Conservation (phyloP, 2,329 filamentous ascomycete genomes). For the Aspergillus hortae region DNA sequence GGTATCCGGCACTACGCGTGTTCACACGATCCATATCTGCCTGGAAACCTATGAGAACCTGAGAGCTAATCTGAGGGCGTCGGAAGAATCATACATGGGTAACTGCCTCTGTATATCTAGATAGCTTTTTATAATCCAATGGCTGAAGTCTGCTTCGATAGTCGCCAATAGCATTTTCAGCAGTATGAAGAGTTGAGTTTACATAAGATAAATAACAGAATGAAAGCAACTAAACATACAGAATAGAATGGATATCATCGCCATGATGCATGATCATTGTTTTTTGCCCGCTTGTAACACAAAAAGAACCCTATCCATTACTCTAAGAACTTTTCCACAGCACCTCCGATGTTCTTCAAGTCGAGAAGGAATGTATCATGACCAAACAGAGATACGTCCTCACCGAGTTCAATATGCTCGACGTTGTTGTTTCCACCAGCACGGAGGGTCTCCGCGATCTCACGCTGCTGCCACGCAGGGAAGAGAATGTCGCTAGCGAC, state of each 20-base stretch:
- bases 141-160: neutral
- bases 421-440: slow-evolving; percentile 76
- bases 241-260: neutral
- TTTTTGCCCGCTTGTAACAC: neutral
- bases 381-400: slow-evolving; percentile 91
- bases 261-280: neutral
- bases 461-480: slow-evolving; percentile 95
- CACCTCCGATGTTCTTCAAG: slow-evolving; percentile 84
- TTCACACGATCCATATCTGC: slow-evolving; percentile 16
- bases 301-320: slow-evolving; percentile 30
- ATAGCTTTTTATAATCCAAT: neutral
- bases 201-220: neutral
- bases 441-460: slow-evolving; percentile 80
- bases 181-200: neutral
- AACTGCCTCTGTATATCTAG: neutral
- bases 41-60: slow-evolving; percentile 43
- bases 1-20: slow-evolving; percentile 34
- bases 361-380: slow-evolving; percentile 96
- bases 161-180: no score
- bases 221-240: neutral
- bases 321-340: slow-evolving; percentile 72
- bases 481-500: slow-evolving; percentile 96
- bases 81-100: neutral
- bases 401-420: slow-evolving; percentile 83
- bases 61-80: slow-evolving; percentile 46